phyloP scores from a whole-genome alignment of 2,329 filamentous ascomycete species.

The Botrytis galanthina region DNA sequence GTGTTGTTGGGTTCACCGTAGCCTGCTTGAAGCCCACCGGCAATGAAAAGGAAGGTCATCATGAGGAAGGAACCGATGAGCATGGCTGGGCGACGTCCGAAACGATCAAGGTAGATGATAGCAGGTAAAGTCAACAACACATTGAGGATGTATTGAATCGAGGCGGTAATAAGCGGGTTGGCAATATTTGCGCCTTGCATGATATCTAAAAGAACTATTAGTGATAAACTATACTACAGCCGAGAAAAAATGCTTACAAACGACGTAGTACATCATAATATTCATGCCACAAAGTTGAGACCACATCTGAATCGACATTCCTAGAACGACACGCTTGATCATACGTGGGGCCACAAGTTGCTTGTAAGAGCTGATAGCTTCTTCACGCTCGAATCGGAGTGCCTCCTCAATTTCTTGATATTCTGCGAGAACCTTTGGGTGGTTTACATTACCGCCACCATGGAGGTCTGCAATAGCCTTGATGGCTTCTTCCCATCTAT shows the following conservation, averaged over 20 bases:
- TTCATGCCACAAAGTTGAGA: slow-evolving; percentile 74
- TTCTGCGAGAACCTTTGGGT: slow-evolving; percentile 61
- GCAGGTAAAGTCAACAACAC: slow-evolving; percentile 75
- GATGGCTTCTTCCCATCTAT: slow-evolving; percentile 64
- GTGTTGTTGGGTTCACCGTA: slow-evolving; percentile 53
- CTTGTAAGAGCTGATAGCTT: slow-evolving; percentile 66
- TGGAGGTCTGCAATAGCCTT: slow-evolving; percentile 58
- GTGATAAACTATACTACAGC: neutral
- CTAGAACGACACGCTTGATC: slow-evolving; percentile 69
- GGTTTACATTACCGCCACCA: slow-evolving; percentile 52
- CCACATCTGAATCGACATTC: slow-evolving; percentile 74
- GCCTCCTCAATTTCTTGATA: slow-evolving; percentile 69
- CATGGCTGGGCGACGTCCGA: slow-evolving; percentile 68
- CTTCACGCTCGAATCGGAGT: slow-evolving; percentile 69
- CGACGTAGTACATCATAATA: slow-evolving; percentile 68
- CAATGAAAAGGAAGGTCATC: slow-evolving; percentile 59
- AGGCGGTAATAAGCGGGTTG: slow-evolving; percentile 61
- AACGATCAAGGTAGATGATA: slow-evolving; percentile 70
- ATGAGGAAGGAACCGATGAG: slow-evolving; percentile 62
- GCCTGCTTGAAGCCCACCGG: slow-evolving; percentile 59
- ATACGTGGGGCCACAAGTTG: slow-evolving; percentile 70
- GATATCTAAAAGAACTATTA: slow-evolving; percentile 48
- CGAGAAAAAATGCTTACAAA: slow-evolving; percentile 43
- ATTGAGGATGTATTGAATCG: slow-evolving; percentile 76
- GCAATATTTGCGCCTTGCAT: slow-evolving; percentile 62